Evolutionary conservation across 2,329 filamentous ascomycete genomes (phyloP).

Genomic region (Pyrenophora teres): DNA sequence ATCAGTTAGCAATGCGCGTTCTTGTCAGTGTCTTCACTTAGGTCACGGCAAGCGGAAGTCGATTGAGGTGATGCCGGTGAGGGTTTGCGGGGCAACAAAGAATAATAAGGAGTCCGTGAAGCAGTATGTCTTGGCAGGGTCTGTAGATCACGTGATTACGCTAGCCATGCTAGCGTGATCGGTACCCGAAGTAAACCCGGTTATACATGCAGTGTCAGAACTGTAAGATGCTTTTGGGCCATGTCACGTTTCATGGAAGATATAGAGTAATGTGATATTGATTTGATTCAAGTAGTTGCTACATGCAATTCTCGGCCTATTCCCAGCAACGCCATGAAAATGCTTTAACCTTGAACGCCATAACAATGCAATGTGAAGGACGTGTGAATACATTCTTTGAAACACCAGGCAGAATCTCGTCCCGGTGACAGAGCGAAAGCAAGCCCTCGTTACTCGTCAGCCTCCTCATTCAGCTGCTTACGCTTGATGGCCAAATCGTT

Average conservation of each 20-base stretch:
- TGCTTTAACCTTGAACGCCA: constrained; percentile 6
- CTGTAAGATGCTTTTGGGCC: background rate
- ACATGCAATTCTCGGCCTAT: background rate
- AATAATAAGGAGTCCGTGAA: background rate
- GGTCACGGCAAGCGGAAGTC: too few relatives aligned
- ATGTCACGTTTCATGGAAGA: background rate
- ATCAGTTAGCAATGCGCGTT: constrained; percentile 4
- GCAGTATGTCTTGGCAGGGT: constrained; percentile 11
- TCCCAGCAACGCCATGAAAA: constrained; percentile 7
- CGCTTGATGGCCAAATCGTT: constrained; percentile 58
- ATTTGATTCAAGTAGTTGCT: background rate
- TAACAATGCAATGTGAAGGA: constrained; percentile 4
- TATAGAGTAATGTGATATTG: background rate
- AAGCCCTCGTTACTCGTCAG: constrained; percentile 19
- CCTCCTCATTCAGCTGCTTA: constrained; percentile 52
- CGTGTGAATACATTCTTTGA: background rate
- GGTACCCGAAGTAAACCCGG: background rate
- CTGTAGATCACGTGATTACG: constrained; percentile 1
- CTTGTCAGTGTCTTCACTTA: background rate
- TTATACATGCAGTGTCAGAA: too few relatives aligned
- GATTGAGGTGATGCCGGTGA: background rate
- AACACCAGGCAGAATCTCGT: background rate
- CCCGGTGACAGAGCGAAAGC: background rate
- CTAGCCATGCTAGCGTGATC: background rate
- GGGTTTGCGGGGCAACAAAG: constrained; percentile 18